Conservation (phyloP, 2,329 filamentous ascomycete species). For the Elsinoe australis region DNA sequence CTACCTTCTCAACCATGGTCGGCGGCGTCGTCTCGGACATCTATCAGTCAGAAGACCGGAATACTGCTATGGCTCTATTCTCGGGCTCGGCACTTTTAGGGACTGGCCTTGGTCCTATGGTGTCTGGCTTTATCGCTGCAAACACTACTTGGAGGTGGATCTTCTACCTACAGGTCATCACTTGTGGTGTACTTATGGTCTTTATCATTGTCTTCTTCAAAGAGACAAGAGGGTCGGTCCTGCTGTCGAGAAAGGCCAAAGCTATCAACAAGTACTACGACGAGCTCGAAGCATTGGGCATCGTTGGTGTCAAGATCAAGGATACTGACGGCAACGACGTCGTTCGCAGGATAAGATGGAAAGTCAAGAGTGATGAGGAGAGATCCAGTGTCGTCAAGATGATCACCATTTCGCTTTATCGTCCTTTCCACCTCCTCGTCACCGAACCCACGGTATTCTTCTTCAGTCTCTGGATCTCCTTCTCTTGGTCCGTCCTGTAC, state of each 20-base stretch:
- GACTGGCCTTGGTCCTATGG: constrained; percentile 69
- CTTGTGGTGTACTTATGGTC: constrained; percentile 55
- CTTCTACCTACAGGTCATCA: constrained; percentile 77
- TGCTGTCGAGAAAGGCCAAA: constrained; percentile 67
- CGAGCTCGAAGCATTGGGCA: constrained; percentile 58
- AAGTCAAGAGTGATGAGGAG: constrained; percentile 70
- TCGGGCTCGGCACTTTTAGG: constrained; percentile 70
- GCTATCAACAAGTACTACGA: constrained; percentile 74
- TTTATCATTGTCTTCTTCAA: constrained; percentile 63
- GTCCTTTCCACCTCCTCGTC: constrained; percentile 69
- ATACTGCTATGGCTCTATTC: constrained; percentile 85
- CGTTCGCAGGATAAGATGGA: constrained; percentile 63
- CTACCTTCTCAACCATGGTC: constrained; percentile 78
- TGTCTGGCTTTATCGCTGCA: constrained; percentile 55
- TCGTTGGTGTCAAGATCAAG: constrained; percentile 46
- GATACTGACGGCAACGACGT: constrained; percentile 24
- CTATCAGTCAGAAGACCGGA: constrained; percentile 68
- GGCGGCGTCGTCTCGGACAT: constrained; percentile 88
- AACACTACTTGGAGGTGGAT: constrained; percentile 67
- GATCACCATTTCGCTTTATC: constrained; percentile 64
- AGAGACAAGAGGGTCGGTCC: constrained; percentile 73
- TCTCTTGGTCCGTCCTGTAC: constrained; percentile 84
- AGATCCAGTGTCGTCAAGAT: constrained; percentile 59
- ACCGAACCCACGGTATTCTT: constrained; percentile 75
- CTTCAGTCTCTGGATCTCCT: constrained; percentile 84